Base-by-base conservation (phyloP, 257 asterid species). In the Osmanthus fragrans region DNA sequence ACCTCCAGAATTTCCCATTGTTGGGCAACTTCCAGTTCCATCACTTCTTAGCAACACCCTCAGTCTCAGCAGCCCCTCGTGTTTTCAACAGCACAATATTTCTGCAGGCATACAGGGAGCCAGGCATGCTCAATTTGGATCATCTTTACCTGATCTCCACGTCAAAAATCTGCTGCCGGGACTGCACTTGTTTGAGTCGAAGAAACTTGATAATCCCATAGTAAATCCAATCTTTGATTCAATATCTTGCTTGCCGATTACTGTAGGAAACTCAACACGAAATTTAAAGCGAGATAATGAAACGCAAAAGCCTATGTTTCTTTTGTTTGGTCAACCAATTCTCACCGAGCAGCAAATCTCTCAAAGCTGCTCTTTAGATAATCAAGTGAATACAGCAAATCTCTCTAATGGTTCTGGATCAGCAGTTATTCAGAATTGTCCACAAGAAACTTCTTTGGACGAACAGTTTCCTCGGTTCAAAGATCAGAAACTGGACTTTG, bases 61-160 rank as follows among this genome's bases (percentile, higher is more conserved):
- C 78, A 92, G 90, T 77, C 96, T 91, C 64, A 90, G 87, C 88
- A 90, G 93, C 85, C 95, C 91, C 67, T 80, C 89, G 82, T 89
- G 89, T 82, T 87, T 86, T 89, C 73, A 85, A 76, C 85, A 87
- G 15, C 91, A 88, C 85, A 82, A 81, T 86, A 82, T 86, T 37
- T 79, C 89, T 81, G 82, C 97, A 82, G 96, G 96, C 84, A 78
- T 90, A 88, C 97, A 92, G 97, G 97, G 97, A 90, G 92, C 96
- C 97, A 92, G 97, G 97, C 97, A 90, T 83, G 81, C 90, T 78
- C 92, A 83, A 30, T 83, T 82, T 27, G 85, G 87, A 80, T 76
- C 80, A 73, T 71, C 86, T 18, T 76, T 90, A 21, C 39, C 87
- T 25, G 90, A 89, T 78, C 84, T 82, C 79, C 91, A 80, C 33